phyloP scores from a whole-genome alignment of 2,329 filamentous ascomycete genomes.

The Cladosporium oxysporum region DNA sequence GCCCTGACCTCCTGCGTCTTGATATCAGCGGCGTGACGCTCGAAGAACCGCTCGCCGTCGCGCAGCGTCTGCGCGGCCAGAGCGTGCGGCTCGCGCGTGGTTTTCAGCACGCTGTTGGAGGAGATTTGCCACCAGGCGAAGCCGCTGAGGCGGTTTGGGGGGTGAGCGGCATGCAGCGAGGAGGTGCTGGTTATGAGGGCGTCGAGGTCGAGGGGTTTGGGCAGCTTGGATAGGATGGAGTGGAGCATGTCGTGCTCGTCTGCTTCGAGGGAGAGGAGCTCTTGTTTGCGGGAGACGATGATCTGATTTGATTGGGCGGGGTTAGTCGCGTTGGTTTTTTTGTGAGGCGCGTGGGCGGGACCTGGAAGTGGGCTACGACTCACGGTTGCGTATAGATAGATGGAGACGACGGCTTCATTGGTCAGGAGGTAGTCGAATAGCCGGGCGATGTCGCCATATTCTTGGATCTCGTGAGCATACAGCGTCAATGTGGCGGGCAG shows the following conservation, averaged over 20 bases:
- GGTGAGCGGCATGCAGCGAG: slow-evolving; percentile 63
- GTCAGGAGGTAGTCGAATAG: slow-evolving; percentile 92
- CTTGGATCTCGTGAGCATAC: slow-evolving; percentile 93
- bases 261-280: slow-evolving; percentile 79
- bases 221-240: slow-evolving; percentile 82
- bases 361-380: slow-evolving; percentile 21
- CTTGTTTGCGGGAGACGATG: slow-evolving; percentile 74
- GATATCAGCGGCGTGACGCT: slow-evolving; percentile 72
- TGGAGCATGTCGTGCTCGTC: slow-evolving; percentile 94
- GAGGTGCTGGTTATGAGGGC: slow-evolving; percentile 68
- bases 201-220: slow-evolving; percentile 78
- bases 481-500: slow-evolving; percentile 91
- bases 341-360: background rate
- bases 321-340: background rate
- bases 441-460: slow-evolving; percentile 83
- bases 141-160: slow-evolving; percentile 68
- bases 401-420: slow-evolving; percentile 78
- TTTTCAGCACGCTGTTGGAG: slow-evolving; percentile 78
- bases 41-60: slow-evolving; percentile 69
- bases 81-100: slow-evolving; percentile 59
- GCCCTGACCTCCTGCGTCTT: slow-evolving; percentile 62
- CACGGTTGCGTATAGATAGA: slow-evolving; percentile 82
- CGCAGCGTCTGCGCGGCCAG: slow-evolving; percentile 59
- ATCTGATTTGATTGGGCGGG: slow-evolving; percentile 53
- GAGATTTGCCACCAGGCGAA: slow-evolving; percentile 73